These are phyloP conservation scores for Funneliformis caledonium DNA, from an alignment of 371 early-diverging fungal genomes.

Conservation along the genomic window DNA sequence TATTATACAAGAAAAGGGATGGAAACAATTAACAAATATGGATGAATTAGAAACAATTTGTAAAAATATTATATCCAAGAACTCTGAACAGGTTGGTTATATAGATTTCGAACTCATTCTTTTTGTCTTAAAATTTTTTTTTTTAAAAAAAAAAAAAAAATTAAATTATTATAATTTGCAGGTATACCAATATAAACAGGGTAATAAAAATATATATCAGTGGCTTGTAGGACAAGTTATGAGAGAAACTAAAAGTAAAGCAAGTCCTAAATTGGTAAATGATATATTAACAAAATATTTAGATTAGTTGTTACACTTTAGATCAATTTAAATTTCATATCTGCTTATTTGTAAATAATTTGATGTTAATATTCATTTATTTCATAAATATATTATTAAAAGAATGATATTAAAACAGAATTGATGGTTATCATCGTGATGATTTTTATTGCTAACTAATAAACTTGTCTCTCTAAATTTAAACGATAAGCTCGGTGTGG, in stretches of 20 bases:
- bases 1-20: conserved; percentile 73
- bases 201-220: conserved; percentile 62
- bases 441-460: no score
- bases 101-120: background rate
- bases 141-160: background rate
- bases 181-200: conserved; percentile 59
- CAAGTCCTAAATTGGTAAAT: conserved; percentile 68
- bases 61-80: conserved; percentile 53
- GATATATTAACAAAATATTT: conserved; percentile 50
- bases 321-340: no score
- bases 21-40: conserved; percentile 65
- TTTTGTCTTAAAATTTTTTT: background rate
- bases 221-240: conserved; percentile 80
- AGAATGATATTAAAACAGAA: no score
- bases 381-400: no score
- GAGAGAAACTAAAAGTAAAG: conserved; percentile 73
- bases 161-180: conserved; percentile 36
- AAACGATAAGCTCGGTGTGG: no score
- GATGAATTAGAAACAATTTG: conserved; percentile 57
- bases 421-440: no score
- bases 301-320: background rate
- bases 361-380: no score
- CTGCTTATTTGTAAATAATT: no score
- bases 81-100: conserved; percentile 62
- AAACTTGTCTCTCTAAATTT: no score